These are phyloP conservation scores for Trichosanthes truncata DNA, from an alignment of 306 rosid genomes.

Conservation along the genomic window DNA sequence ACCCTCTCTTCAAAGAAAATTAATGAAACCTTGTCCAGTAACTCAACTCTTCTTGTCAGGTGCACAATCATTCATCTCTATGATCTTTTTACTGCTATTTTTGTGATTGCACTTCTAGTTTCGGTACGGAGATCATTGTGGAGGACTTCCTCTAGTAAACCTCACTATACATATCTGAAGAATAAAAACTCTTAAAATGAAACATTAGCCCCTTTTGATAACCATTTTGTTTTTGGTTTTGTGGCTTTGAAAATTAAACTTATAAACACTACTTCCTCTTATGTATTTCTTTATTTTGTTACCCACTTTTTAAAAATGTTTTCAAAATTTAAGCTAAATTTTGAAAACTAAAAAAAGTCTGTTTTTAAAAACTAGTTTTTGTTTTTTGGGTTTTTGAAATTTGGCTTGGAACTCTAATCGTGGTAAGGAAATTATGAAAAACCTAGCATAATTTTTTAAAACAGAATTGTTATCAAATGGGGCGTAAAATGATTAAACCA, in stretches of 20 bases:
- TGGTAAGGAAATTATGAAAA: not conserved
- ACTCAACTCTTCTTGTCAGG: conserved; percentile 8
- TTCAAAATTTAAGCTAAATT: not conserved
- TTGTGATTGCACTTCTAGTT: conserved; percentile 11
- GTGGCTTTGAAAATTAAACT: not conserved
- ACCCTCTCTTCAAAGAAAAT: not conserved
- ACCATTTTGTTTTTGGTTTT: not conserved
- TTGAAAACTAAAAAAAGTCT: not conserved
- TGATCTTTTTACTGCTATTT: conserved; percentile 6
- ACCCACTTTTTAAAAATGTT: not conserved
- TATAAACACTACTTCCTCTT: not conserved
- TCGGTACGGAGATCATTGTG: conserved; percentile 16
- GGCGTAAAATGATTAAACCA: conserved; percentile 6
- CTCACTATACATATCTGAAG: conserved; percentile 46
- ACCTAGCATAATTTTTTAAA: not conserved
- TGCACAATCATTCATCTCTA: conserved; percentile 23
- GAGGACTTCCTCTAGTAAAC: conserved; percentile 22
- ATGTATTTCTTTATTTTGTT: not conserved
- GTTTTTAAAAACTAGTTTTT: not conserved
- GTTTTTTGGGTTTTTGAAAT: not conserved
- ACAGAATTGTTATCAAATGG: not conserved
- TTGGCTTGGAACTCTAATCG: not conserved
- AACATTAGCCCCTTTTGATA: not conserved
- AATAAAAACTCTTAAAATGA: conserved; percentile 17
- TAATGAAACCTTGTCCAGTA: not conserved